Base-by-base conservation (phyloP, 148 eudicot genomes). In the Chenopodium quinoa region DNA sequence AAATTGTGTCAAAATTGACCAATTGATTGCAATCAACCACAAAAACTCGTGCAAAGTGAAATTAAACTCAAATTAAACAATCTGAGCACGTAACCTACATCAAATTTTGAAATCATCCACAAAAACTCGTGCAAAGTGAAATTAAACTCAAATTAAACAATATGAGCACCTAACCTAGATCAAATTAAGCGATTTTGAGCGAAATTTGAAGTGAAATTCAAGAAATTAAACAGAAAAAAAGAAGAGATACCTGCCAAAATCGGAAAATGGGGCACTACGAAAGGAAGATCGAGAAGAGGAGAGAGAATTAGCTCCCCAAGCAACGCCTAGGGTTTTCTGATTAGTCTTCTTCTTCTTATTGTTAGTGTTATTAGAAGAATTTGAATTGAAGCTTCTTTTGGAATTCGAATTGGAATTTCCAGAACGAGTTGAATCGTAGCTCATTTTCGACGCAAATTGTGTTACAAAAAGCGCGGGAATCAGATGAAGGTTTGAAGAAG, bases 321-420 rank as follows among this genome's bases (percentile, higher is more conserved):
- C 92, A 74, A 85, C 85, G 48, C 97, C 97, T 86, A 95, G 97
- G 94, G 97, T 92, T 92, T 95, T 93, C 90, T 95, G 98, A 47
- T 64, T 88, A 1, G 83, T 80, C 46, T 83, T 87, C 23, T 78
- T 90, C 87, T 86, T 91, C 75, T 64, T 72, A 47, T 40, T 82
- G 25, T 48, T 83, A 71, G 78, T 79, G 60, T 66, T 79, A 44
- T 75, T 79, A 20, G 94, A 85, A 3, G 90, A 84, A 27, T n/a
- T 62, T n/a, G 94, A 88, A 66, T 88, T 90, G 76, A 89, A 72
- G 80, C 88, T 90, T 82, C 98, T 50, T 72, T 91, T 93, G 31
- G 93, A 90, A 48, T 91, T 92, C 23, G 93, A 90, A 48, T 80
- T 90, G 4, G 91, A 87, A 25, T 81, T 86, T 8, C 83, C 86